Conservation (phyloP, 768 basidiomycete species). For the Russula ochroleuca region DNA sequence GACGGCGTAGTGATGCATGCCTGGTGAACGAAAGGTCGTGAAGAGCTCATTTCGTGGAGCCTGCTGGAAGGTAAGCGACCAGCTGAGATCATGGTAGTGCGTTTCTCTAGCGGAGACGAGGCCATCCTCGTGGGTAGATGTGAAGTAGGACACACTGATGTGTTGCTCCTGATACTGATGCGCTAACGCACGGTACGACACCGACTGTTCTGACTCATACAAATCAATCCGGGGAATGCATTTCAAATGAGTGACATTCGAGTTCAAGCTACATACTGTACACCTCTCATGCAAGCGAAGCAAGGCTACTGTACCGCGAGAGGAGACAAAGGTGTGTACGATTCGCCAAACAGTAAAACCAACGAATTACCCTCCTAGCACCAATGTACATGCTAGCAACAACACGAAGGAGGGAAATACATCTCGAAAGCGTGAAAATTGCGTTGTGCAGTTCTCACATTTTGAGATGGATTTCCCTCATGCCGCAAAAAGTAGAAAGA, state of each 20-base stretch:
- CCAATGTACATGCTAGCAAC: no score
- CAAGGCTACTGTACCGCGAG: no score
- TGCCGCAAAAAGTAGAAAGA: no score
- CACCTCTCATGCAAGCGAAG: no score
- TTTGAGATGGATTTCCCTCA: not conserved
- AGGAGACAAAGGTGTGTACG: no score
- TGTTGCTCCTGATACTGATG: not conserved
- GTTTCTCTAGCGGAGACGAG: slow-evolving; percentile 18
- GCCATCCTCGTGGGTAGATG: slow-evolving; percentile 1
- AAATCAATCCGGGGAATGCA: no score
- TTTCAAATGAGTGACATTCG: no score
- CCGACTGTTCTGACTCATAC: not conserved
- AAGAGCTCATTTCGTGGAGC: slow-evolving; percentile 10
- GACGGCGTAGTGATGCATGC: slow-evolving; percentile 14
- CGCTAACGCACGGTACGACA: no score
- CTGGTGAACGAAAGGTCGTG: slow-evolving; percentile 26
- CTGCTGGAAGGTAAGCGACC: slow-evolving; percentile 23
- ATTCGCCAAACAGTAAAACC: no score
- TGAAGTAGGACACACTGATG: not conserved
- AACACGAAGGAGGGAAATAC: not conserved
- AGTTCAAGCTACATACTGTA: no score
- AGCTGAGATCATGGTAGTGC: slow-evolving; percentile 21
- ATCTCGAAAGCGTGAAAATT: not conserved
- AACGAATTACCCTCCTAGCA: not conserved
- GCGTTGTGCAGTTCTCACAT: not conserved